Conservation (phyloP, 2,329 filamentous ascomycete species). For the Erysiphe pulchra region DNA sequence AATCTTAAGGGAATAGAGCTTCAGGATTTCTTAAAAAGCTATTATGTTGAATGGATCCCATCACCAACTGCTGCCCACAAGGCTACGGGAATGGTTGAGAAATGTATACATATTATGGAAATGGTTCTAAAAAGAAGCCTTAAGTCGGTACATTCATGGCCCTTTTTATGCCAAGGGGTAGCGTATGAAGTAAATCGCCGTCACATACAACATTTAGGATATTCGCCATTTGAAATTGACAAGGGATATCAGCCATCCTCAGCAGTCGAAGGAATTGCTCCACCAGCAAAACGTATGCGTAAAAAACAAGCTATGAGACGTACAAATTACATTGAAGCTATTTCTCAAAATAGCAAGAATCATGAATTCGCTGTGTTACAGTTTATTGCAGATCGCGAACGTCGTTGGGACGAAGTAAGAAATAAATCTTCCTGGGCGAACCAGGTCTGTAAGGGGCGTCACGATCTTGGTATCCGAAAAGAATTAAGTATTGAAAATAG, state of each 20-base stretch:
- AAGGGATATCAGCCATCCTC: neutral
- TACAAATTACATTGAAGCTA: neutral
- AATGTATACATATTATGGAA: conserved; percentile 1
- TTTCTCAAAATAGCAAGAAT: neutral
- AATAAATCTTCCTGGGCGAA: neutral
- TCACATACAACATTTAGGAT: neutral
- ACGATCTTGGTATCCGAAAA: conserved; percentile 1
- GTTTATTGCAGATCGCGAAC: neutral
- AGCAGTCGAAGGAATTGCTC: neutral
- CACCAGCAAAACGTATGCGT: neutral
- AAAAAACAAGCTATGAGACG: neutral
- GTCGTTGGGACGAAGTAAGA: neutral
- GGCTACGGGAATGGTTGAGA: conserved; percentile 1
- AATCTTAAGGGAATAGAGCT: neutral
- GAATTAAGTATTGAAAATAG: neutral
- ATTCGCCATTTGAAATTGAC: neutral
- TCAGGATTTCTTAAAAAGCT: neutral
- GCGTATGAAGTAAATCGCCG: neutral
- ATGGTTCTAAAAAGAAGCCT: neutral
- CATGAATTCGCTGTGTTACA: neutral
- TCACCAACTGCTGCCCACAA: neutral
- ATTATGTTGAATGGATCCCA: neutral
- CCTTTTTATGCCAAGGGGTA: neutral
- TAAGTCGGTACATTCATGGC: neutral
- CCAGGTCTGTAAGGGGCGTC: neutral